Conservation (phyloP, 345 rosid species). For the Moringa oleifera region DNA sequence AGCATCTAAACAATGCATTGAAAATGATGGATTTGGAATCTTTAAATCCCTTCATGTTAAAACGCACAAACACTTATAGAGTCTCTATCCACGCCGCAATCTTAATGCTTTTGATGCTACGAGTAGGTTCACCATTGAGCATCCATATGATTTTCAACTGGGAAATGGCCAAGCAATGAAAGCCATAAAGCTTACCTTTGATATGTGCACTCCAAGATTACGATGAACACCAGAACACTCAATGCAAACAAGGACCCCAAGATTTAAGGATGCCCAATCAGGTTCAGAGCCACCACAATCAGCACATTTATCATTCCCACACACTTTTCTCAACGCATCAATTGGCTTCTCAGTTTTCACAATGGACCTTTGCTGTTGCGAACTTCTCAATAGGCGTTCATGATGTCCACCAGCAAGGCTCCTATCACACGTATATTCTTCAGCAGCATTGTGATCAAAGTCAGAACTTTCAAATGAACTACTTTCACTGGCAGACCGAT, state of each 20-base stretch:
- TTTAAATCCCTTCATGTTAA: too few relatives aligned
- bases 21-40: too few relatives aligned
- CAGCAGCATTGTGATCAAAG: constrained; percentile 72
- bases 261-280: constrained; percentile 99
- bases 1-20: too few relatives aligned
- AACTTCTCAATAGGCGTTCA: constrained; percentile 57
- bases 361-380: constrained; percentile 62
- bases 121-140: background rate
- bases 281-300: constrained; percentile 99
- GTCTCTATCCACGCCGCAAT: too few relatives aligned
- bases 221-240: constrained; percentile 99
- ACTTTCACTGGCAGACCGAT: constrained; percentile 93
- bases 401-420: constrained; percentile 45
- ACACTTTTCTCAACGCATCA: constrained; percentile 64
- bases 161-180: constrained; percentile 2
- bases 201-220: constrained; percentile 96
- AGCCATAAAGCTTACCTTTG: constrained; percentile 54
- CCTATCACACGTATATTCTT: constrained; percentile 73
- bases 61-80: too few relatives aligned
- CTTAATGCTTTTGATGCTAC: background rate
- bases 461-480: constrained; percentile 97
- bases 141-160: constrained; percentile 3
- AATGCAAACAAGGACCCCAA: constrained; percentile 96
- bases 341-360: constrained; percentile 87
- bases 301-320: constrained; percentile 96